These are phyloP conservation scores for Candida pseudoviswanathii DNA, from an alignment of 1,139 yeast genomes.

Conservation along the genomic window DNA sequence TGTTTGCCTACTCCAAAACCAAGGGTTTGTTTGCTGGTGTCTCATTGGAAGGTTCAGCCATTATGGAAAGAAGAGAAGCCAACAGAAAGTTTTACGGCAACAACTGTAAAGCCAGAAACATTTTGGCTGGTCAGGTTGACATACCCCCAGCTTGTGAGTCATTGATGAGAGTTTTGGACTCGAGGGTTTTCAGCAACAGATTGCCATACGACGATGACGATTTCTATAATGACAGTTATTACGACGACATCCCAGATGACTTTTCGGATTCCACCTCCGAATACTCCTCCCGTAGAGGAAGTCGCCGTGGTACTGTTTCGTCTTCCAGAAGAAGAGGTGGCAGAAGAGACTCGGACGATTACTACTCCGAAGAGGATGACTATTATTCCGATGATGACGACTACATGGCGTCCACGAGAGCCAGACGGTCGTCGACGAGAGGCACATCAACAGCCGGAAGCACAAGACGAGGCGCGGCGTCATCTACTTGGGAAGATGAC, in stretches of 20 bases:
- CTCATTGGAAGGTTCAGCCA: slow-evolving; percentile 93
- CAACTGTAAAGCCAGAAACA: slow-evolving; percentile 80
- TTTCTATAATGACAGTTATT: slow-evolving; percentile 60
- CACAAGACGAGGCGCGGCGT: slow-evolving; percentile 11
- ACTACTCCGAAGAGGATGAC: slow-evolving; percentile 41
- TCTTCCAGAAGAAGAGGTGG: slow-evolving; percentile 28
- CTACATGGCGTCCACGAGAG: slow-evolving; percentile 15
- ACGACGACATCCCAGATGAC: slow-evolving; percentile 73
- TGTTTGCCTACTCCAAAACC: slow-evolving; percentile 91
- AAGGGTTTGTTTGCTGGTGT: slow-evolving; percentile 98
- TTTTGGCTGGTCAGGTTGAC: slow-evolving; percentile 82
- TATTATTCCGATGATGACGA: slow-evolving; percentile 38
- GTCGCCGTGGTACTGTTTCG: slow-evolving; percentile 22
- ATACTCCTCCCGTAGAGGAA: slow-evolving; percentile 33
- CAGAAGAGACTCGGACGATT: slow-evolving; percentile 42
- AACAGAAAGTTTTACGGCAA: slow-evolving; percentile 92
- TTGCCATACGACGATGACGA: slow-evolving; percentile 50
- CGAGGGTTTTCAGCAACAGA: slow-evolving; percentile 76
- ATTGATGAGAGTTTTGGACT: slow-evolving; percentile 80
- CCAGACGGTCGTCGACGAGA: slow-evolving; percentile 21
- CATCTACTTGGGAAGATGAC: slow-evolving; percentile 76
- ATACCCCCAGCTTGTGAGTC: slow-evolving; percentile 94
- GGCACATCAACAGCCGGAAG: slow-evolving; percentile 14
- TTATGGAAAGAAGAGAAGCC: slow-evolving; percentile 94
- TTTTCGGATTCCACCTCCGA: slow-evolving; percentile 50